Evolutionary conservation across 495 filamentous ascomycete species (phyloP), one percentile per base, ranked within the genome.

Genomic region (Penicillium diatomitis): DNA sequence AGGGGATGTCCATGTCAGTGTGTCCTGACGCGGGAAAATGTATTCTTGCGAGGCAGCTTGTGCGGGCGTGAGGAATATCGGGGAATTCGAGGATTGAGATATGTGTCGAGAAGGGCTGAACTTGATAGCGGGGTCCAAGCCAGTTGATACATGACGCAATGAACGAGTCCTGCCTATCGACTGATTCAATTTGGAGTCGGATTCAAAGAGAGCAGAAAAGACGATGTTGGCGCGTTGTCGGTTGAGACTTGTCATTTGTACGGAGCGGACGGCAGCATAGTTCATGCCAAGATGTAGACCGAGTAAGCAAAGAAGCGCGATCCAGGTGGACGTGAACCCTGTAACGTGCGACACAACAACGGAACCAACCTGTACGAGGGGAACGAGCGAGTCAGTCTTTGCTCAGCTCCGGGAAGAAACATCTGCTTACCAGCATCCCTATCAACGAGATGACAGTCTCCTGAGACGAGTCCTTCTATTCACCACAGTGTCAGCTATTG

Each of bases 401-500:
- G 20, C 20, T 20, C 20, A 20, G 20, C 20, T 20, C 20, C 1
- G 20, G 20, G 11, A 28, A 37, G 27, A 0, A 32, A n/a, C 36
- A 10, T 40, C n/a, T 61, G 12, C 78, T 62, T 68, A 86, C 82
- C 49, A 96, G 73, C 88, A 96, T 92, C 0, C 91, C 91, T 36
- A 95, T 34, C 36, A 98, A 75, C 3, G 87, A 91, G 46, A 98
- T 90, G 35, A 96, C 76, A 0, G 91, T 98, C 68, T 98, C 91
- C 71, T 98, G 91, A 51, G 87, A 91, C 27, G 90, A 91, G 60
- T 98, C 91, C 81, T 98, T 84, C 75, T 84, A 44, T 43, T 20
- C 20, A 20, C 20, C 20, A 20, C 20, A 41, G 27, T 5, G 28
- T 60, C 40, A 57, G 44, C 11, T 27, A 27, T 27, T 4, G 1